Evolutionary conservation across 345 rosid species (phyloP).

Genomic region (Murraya paniculata): DNA sequence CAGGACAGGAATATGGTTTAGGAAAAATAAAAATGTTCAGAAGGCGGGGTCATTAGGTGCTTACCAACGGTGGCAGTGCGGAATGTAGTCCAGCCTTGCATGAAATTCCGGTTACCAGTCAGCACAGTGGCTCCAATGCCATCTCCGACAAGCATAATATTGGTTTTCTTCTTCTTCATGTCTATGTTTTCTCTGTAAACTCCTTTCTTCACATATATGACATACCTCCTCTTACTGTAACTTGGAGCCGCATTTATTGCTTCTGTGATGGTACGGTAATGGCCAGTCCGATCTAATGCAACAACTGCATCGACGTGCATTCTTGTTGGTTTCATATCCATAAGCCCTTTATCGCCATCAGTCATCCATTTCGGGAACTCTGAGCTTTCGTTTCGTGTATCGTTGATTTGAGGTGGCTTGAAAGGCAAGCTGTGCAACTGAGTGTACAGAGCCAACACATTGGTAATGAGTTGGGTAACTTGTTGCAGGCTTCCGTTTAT

Average conservation of each 20-base stretch:
- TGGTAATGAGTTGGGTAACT: constrained; percentile 75
- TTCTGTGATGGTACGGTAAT: constrained; percentile 56
- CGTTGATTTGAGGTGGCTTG: constrained; percentile 39
- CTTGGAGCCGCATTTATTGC: constrained; percentile 71
- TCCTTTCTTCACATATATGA: constrained; percentile 71
- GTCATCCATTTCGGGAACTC: constrained; percentile 63
- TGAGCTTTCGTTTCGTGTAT: constrained; percentile 1
- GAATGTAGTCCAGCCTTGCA: constrained; percentile 94
- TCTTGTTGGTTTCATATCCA: constrained; percentile 20
- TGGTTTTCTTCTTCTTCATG: constrained; percentile 67
- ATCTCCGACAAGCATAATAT: constrained; percentile 74
- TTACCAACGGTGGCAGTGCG: constrained; percentile 92
- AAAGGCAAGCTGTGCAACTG: constrained; percentile 70
- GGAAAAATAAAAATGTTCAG: neutral
- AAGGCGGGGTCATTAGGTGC: neutral
- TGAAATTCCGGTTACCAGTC: constrained; percentile 66
- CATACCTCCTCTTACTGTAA: constrained; percentile 59
- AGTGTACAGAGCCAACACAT: constrained; percentile 47
- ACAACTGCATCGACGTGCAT: constrained; percentile 52
- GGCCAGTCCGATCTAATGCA: constrained; percentile 71
- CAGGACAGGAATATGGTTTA: neutral
- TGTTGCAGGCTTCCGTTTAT: constrained; percentile 69
- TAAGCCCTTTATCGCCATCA: constrained; percentile 51
- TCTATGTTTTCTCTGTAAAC: constrained; percentile 76
- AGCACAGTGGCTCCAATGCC: constrained; percentile 69